Base-by-base conservation (phyloP, 768 basidiomycete species). In the Tricholoma flavovirens region DNA sequence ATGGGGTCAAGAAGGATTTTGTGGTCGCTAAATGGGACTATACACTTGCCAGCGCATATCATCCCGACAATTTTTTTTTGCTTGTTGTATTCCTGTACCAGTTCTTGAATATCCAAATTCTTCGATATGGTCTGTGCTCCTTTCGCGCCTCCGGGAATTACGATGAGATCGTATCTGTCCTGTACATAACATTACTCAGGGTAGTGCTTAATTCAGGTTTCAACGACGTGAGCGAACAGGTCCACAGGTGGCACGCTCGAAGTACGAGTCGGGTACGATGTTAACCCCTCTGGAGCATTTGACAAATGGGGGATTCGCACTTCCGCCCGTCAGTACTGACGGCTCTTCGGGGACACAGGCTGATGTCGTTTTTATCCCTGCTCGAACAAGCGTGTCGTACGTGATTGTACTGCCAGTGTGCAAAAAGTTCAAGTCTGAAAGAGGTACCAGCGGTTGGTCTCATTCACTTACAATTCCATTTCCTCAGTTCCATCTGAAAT, bases 401-500 rank as follows among this genome's bases (percentile, higher is more conserved):
- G 83, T 78, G 71, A 92, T 85, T 8, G 88, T 89, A 62, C 89
- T 92, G 64, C 17, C 33, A 42, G 22, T n/a, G n/a, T 26, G 24
- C 24, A 26, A 33, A 33, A 21, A 56, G 46, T 53, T 22, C 22
- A 52, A 54, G 24, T 38, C 22, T 54, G 22, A 21, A 40, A 38
- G 59, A 36, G 17, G n/a, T n/a, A n/a, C n/a, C n/a, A n/a, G n/a
- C n/a, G n/a, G n/a, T n/a, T 9, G 22, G 6, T 53, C 19, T 48
- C 42, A 32, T 6, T 21, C n/a, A 64, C 83, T 62, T 64, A 88
- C 90, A 91, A 92, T 70, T 91, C 90, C 84, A 90, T 91, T 71
- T 93, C 90, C 66, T 93, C 90, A 1, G 90, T 91, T 11, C 90
- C 90, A 65, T 91, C 80, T 15, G 90, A 86, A 24, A 93, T 80